Base-by-base conservation (phyloP, 1,284 basidiomycete genomes). In the Blastosporella zonata region DNA sequence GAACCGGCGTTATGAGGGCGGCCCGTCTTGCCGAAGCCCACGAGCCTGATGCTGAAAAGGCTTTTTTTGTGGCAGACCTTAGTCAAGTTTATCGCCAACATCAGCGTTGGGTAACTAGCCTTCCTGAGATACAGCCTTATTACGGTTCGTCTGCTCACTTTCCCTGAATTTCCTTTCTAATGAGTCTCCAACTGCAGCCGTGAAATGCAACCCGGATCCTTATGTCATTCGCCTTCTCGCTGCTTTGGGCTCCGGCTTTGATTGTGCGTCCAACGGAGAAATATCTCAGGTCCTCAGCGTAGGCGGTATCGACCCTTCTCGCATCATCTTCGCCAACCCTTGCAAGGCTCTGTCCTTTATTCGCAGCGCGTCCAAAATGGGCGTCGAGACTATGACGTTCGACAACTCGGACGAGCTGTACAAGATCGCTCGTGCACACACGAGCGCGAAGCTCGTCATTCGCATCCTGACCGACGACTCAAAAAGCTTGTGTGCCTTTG, bases 151-250 rank as follows among this genome's bases (percentile, higher is more conserved):
- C 33, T 25, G 48, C 49, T 44, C 49, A 53, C 47, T 53, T 34
- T 35, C 43, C 43, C 31, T 44, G 44, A 21, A 49, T 46, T 49
- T 52, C 27, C 37, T 54, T 49, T 53, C 48, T 58, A 55, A 25
- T 21, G n/a, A 23, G 13, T 15, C 43, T 34, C 52, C 49, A 54
- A 55, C 49, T 49, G 36, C 57, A 90, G 90, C 94, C 48, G 87
- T 97, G 64, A 98, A 97, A 73, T 97, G 95, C 73, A 99, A 98
- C 73, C 96, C 97, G 10, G 96, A 98, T 63, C 93, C 93, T 2
- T 90, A 93, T 62, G 85, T 99, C 41, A 77, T 99, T 46, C 87
- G 93, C 54, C 79, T 99, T 42, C 82, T 99, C 34, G 91, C 93
- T 9, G 82, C 88, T 20, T 73, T 98, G 52, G 96, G 96, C 34